Percentiles rank a stretch among this genome's conserved stretches.
These are phyloP conservation scores for Pisolithus sp. DNA, from an alignment of 768 basidiomycete genomes.

Conservation along the genomic window DNA sequence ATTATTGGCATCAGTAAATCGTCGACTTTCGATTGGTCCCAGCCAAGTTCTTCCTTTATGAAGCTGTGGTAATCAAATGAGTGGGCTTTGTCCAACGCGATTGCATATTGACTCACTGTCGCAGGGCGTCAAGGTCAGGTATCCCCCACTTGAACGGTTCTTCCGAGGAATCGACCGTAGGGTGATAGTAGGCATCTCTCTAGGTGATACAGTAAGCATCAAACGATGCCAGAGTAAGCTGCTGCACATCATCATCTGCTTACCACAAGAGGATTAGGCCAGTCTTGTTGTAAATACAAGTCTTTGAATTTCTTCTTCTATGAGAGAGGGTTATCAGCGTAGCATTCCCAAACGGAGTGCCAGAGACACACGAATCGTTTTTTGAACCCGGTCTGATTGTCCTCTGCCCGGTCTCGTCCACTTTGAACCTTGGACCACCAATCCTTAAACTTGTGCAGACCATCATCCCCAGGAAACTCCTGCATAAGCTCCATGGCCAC, in stretches of 20 bases:
- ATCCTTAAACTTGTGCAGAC: constrained; percentile 78
- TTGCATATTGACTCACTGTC: constrained; percentile 47
- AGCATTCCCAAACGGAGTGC: constrained; percentile 5
- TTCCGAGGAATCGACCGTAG: constrained; percentile 82
- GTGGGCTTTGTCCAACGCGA: constrained; percentile 1
- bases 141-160: constrained; percentile 96
- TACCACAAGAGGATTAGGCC: constrained; percentile 92
- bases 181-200: constrained; percentile 92
- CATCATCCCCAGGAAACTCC: constrained; percentile 85
- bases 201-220: constrained; percentile 24
- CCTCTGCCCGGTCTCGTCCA: constrained; percentile 74
- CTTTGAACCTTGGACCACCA: constrained; percentile 96
- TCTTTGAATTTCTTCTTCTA: constrained; percentile 89
- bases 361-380: constrained; percentile 70
- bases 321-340: constrained; percentile 5
- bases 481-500: constrained; percentile 92
- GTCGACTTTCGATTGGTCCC: constrained; percentile 79
- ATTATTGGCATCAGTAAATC: constrained; percentile 90
- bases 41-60: constrained; percentile 71
- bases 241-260: constrained; percentile 21
- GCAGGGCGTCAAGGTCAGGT: constrained; percentile 91
- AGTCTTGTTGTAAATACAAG: constrained; percentile 72
- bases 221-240: not conserved
- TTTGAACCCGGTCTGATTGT: constrained; percentile 72
- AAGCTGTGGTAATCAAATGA: constrained; percentile 40